Percentiles rank a stretch among this genome's conserved stretches.
Evolutionary conservation across 176 grass and related monocot species (phyloP).

Genomic region (Saccharum officinarum): DNA sequence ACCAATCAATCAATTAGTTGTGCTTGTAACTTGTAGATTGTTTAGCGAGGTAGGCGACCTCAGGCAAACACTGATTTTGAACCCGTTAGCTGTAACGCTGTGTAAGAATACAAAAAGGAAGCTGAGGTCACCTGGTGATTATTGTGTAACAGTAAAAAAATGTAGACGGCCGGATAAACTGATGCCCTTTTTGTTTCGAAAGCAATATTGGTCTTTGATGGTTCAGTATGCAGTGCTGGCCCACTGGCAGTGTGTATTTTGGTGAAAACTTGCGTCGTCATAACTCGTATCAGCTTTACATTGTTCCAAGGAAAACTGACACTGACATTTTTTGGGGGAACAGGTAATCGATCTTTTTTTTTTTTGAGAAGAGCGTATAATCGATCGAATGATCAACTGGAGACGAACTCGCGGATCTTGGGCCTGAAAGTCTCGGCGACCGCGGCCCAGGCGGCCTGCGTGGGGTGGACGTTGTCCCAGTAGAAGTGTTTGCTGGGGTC

Average conservation of each 20-base stretch:
- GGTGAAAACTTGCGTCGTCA: too few species aligned
- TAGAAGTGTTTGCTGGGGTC: constrained; percentile 58
- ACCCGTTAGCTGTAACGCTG: constrained; percentile 13
- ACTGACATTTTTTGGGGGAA: too few species aligned
- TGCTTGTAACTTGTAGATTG: constrained; percentile 32
- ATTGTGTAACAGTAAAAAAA: constrained; percentile 40
- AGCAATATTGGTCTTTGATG: not conserved
- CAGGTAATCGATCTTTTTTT: too few species aligned
- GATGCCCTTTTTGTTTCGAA: not conserved
- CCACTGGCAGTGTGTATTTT: not conserved
- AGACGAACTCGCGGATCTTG: constrained; percentile 47
- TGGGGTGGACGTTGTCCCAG: constrained; percentile 85
- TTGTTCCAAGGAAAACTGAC: too few species aligned
- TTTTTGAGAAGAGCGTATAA: too few species aligned
- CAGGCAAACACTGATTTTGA: not conserved
- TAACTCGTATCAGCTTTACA: too few species aligned
- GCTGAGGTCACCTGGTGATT: constrained; percentile 23
- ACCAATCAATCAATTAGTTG: constrained; percentile 22
- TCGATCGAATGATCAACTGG: not conserved
- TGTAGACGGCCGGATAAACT: constrained; percentile 27
- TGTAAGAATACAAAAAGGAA: constrained; percentile 52
- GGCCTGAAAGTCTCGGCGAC: constrained; percentile 46
- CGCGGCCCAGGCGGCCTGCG: constrained; percentile 75
- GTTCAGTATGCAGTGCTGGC: not conserved
- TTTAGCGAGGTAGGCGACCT: constrained; percentile 24